Evolutionary conservation across 768 basidiomycete genomes (phyloP).

Genomic region (Strobilomyces echinocephalus): DNA sequence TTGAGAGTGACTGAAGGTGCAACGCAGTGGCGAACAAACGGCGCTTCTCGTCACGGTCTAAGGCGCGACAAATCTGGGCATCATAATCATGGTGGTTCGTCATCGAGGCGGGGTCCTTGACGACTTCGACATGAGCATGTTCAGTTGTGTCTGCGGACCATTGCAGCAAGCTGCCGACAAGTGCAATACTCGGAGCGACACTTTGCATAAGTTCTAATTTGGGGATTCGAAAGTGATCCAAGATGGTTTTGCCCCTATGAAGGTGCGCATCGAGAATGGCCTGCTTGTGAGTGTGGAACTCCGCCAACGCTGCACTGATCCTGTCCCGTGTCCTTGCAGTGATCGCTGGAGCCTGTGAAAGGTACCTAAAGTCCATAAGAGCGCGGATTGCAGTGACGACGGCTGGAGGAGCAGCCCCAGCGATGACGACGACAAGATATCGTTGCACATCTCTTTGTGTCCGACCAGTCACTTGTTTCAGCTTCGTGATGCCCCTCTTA

Average conservation of each 20-base stretch:
- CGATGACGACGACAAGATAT: slow-evolving; percentile 33
- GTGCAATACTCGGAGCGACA: neutral
- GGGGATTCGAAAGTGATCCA: neutral
- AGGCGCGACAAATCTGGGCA: neutral
- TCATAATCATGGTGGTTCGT: neutral
- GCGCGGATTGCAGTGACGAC: slow-evolving; percentile 34
- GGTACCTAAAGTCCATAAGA: slow-evolving; percentile 36
- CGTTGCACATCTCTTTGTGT: slow-evolving; percentile 36
- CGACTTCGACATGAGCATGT: neutral
- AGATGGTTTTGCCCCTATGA: slow-evolving; percentile 20
- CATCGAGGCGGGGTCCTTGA: neutral
- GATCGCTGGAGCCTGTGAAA: slow-evolving; percentile 31
- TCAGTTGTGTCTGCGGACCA: neutral
- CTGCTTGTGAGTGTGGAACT: too few relatives aligned
- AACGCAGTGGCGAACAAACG: neutral
- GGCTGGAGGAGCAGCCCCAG: slow-evolving; percentile 21
- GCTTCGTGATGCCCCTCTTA: slow-evolving; percentile 33
- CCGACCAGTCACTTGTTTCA: slow-evolving; percentile 40
- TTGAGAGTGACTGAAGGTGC: neutral
- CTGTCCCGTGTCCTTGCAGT: neutral
- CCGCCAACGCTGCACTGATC: too few relatives aligned
- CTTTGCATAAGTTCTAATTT: neutral
- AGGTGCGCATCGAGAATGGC: too few relatives aligned
- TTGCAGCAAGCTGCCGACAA: neutral
- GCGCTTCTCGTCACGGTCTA: neutral